Evolutionary conservation across 2,329 filamentous ascomycete genomes (phyloP).

Genomic region (Neurospora sp.): DNA sequence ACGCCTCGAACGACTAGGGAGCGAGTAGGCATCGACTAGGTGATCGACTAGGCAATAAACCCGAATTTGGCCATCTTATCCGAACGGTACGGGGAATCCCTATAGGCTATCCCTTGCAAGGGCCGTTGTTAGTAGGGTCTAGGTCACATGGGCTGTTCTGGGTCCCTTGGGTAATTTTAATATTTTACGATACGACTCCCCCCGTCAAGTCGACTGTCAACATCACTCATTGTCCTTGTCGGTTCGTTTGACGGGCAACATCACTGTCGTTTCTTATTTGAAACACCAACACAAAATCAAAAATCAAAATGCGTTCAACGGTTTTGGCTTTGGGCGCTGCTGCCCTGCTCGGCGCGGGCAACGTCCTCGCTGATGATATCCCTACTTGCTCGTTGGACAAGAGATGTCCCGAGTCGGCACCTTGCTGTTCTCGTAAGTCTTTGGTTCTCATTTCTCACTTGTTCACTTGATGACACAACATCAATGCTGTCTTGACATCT

Average conservation of each 20-base stretch:
- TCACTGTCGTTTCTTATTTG: background rate
- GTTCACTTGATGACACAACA: background rate
- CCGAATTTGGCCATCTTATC: background rate
- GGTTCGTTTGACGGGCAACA: background rate
- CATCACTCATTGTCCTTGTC: background rate
- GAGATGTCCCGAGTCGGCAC: constrained; percentile 62
- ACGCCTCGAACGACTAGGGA: background rate
- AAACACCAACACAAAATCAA: background rate
- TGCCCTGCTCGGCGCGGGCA: constrained; percentile 29
- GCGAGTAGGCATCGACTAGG: background rate
- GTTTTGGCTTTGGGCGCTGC: constrained; percentile 27
- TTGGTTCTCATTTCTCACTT: background rate
- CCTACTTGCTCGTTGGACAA: constrained; percentile 36
- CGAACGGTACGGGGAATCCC: background rate
- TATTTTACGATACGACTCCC: background rate
- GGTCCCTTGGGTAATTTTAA: background rate
- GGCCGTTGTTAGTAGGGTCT: background rate
- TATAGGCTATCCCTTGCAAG: background rate
- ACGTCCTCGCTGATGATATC: constrained; percentile 25
- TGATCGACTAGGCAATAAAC: background rate
- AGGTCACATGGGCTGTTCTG: background rate
- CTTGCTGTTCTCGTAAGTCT: constrained; percentile 70
- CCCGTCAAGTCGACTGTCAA: background rate
- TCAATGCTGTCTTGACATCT: background rate
- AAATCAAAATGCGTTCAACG: constrained; percentile 16